Base-by-base conservation (phyloP, 108 stramenopile species). In the Hondaea fermentalgiana region DNA sequence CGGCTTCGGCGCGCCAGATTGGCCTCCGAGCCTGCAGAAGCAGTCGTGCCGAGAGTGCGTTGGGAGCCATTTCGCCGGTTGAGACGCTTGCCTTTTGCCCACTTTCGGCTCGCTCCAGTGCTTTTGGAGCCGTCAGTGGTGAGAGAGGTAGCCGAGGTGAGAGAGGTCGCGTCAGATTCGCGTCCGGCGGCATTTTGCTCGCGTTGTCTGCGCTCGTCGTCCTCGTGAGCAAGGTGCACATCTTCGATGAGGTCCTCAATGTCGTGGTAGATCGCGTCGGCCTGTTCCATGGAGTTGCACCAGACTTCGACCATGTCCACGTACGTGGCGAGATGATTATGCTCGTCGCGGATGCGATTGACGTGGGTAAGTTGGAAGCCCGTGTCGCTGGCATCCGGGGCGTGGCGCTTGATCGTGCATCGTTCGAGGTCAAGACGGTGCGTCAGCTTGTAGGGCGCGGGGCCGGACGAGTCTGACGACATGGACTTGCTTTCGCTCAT, bases 221-320 rank as follows among this genome's bases (percentile, higher is more conserved):
- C 64, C 25, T 69, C 64, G 42, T 83, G 45, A 6, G 12, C 45
- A 6, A 16, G 43, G n/a, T 53, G 45, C 10, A 53, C 49, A 19
- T 83, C 49, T 6, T 83, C 76, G 49, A 83, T 83, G n/a, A 45
- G 23, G 45, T 23, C 51, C 5, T 47, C 45, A 3, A 83, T 83
- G 12, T 53, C 25, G 23, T 8, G 19, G 51, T 25, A 83, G 17
- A 35, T 21, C 4, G 44, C 17, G 49, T 83, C 76, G 51, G 49
- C 49, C 1, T 53, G 45, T 2, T 83, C 76, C 16, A 25, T 23
- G 25, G 76, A 83, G 28, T 23, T 47, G 76, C 76, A 83, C 76
- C 76, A 83, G 76, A 83, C n/a, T 23, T 83, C 76, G n/a, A 83
- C 76, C 76, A 83, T 83, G 51, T 83, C 76, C 17, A 83, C 49